Evolutionary conservation across 129 eudicot genomes (phyloP).

Genomic region (Centella asiatica): DNA sequence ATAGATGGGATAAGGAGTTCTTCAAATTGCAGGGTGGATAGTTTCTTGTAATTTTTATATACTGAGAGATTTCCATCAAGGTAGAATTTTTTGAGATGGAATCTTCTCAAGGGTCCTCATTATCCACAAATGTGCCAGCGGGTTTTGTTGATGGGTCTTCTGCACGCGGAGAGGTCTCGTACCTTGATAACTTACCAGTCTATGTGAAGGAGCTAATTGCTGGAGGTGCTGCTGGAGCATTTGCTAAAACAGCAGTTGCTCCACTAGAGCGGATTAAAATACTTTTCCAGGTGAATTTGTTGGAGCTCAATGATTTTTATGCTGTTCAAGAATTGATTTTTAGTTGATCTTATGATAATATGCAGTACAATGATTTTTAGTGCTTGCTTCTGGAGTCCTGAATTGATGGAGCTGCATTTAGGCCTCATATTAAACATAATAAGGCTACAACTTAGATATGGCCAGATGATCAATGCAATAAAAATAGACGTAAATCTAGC

Average conservation of each 20-base stretch:
- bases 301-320: not conserved
- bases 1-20: conserved; percentile 83
- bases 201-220: conserved; percentile 91
- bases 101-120: conserved; percentile 63
- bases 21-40: conserved; percentile 62
- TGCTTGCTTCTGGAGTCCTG: not conserved
- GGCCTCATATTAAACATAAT: not conserved
- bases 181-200: conserved; percentile 58
- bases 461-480: not conserved
- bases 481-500: not conserved
- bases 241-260: conserved; percentile 94
- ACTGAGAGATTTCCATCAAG: not conserved
- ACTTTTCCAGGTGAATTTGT: conserved; percentile 61
- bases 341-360: not conserved
- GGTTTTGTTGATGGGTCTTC: conserved; percentile 53
- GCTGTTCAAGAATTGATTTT: not conserved
- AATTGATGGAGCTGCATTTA: not conserved
- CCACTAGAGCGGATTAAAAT: conserved; percentile 88
- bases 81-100: conserved; percentile 30
- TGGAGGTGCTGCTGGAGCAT: conserved; percentile 95
- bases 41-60: not conserved
- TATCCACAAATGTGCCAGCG: conserved; percentile 50
- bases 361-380: not conserved
- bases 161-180: conserved; percentile 24
- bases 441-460: not conserved